Base-by-base conservation (phyloP, 2,329 filamentous ascomycete species). In the Botrytis tulipae region DNA sequence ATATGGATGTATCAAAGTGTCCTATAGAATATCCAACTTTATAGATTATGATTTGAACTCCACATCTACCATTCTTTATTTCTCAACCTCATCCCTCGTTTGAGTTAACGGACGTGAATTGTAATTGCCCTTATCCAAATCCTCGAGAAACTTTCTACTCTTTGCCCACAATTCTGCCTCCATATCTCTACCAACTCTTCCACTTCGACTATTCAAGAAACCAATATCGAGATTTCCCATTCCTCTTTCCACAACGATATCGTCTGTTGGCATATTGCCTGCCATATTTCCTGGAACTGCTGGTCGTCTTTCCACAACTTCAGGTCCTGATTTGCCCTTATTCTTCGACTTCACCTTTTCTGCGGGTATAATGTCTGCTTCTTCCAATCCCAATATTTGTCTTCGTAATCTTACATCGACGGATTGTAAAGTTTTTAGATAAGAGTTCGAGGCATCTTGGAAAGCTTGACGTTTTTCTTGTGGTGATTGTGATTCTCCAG, bases 171-270 rank as follows among this genome's bases (percentile, higher is more conserved):
- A 84, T 83, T 98, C 93, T 2, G 89, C 88, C 80, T 97, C 94
- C 86, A 95, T 96, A 76, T 93, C 92, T 78, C 91, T 89, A 73
- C 93, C 93, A 35, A 97, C 92, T 76, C 91, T 91, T 76, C 93
- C 92, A 75, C 93, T 93, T 73, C 93, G 88, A 79, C 93, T 95
- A 81, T 98, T 98, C 78, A 98, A 83, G 89, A 93, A 95, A 46
- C 95, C 95, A 22, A 97, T 91, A 80, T 98, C 95, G 71, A 98
- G 85, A 29, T 79, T 80, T 3, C 87, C 78, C 85, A 85, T 35
- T 85, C 88, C 73, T 85, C 83, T 57, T 86, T 79, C 77, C 18
- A 72, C 81, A 61, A 82, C 82, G 16, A 79, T 71, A n/a, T 76
- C 69, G 7, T 69, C 60, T 48, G 62, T 51, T n/a, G 73, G 51